Conservation (phyloP, 2,329 filamentous ascomycete species). For the Aspergillus caelatus region DNA sequence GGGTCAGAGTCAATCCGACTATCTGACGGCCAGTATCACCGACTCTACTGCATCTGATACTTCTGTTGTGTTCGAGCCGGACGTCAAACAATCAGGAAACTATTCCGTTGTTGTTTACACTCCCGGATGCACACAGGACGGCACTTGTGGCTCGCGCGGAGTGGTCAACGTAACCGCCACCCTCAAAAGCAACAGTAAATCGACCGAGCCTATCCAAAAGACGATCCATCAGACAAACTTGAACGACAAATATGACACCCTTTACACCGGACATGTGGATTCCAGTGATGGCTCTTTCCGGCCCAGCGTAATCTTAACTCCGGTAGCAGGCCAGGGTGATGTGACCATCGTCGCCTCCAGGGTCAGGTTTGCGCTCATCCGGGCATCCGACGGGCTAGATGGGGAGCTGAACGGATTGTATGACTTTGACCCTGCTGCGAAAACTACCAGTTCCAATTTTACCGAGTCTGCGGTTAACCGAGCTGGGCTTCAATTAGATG, state of each 20-base stretch:
- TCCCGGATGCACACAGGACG: constrained; percentile 82
- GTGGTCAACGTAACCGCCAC: constrained; percentile 78
- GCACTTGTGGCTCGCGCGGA: constrained; percentile 74
- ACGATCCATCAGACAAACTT: constrained; percentile 88
- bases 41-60: constrained; percentile 61
- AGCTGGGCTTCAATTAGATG: constrained; percentile 70
- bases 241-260: constrained; percentile 93
- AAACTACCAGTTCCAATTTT: constrained; percentile 64
- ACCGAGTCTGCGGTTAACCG: constrained; percentile 73
- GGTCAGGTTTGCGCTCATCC: constrained; percentile 68
- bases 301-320: constrained; percentile 76
- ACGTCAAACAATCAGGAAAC: constrained; percentile 85
- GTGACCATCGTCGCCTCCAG: constrained; percentile 87
- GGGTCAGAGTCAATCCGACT: constrained; percentile 70
- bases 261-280: constrained; percentile 85
- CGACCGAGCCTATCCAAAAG: constrained; percentile 56
- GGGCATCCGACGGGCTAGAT: constrained; percentile 66
- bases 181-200: constrained; percentile 57
- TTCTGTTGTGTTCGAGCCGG: constrained; percentile 70
- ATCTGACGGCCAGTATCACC: constrained; percentile 70
- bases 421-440: constrained; percentile 73
- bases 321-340: constrained; percentile 61
- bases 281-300: constrained; percentile 72
- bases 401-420: constrained; percentile 87
- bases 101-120: constrained; percentile 92